Evolutionary conservation across 306 rosid genomes (phyloP).

Genomic region (Gillenia trifoliata): DNA sequence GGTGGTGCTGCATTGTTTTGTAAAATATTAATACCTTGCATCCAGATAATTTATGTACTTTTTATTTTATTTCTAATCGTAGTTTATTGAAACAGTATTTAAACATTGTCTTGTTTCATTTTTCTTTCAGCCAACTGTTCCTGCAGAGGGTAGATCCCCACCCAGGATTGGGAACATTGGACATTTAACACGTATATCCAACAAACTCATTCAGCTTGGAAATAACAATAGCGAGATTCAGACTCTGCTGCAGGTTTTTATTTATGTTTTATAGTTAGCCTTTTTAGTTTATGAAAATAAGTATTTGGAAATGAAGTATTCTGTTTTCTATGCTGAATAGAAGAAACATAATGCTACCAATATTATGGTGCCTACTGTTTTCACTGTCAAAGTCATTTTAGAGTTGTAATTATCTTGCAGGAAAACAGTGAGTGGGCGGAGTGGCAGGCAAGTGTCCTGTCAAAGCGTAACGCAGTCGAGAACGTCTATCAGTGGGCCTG

Average conservation of each 20-base stretch:
- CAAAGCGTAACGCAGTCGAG: slow-evolving; percentile 72
- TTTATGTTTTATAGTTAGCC: slow-evolving; percentile 1
- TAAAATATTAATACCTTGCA: slow-evolving; percentile 4
- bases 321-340: background rate
- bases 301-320: background rate
- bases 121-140: slow-evolving; percentile 71
- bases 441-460: slow-evolving; percentile 61
- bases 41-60: background rate
- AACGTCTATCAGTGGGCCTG: slow-evolving; percentile 95
- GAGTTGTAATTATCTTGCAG: slow-evolving; percentile 36
- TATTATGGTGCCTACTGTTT: background rate
- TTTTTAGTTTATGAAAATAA: background rate
- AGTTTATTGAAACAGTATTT: slow-evolving; percentile 1
- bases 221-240: slow-evolving; percentile 61
- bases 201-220: slow-evolving; percentile 77
- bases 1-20: slow-evolving; percentile 33
- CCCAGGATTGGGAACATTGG: slow-evolving; percentile 93
- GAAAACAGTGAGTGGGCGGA: slow-evolving; percentile 78
- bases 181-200: slow-evolving; percentile 86
- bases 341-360: too few species aligned
- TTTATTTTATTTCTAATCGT: background rate
- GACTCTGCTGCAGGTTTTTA: slow-evolving; percentile 64
- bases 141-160: slow-evolving; percentile 62
- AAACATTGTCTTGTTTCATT: slow-evolving; percentile 18
- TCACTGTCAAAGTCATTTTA: background rate